Conservation (phyloP, 2,329 filamentous ascomycete genomes). For the Hawksworthiomyces lignivorus region DNA sequence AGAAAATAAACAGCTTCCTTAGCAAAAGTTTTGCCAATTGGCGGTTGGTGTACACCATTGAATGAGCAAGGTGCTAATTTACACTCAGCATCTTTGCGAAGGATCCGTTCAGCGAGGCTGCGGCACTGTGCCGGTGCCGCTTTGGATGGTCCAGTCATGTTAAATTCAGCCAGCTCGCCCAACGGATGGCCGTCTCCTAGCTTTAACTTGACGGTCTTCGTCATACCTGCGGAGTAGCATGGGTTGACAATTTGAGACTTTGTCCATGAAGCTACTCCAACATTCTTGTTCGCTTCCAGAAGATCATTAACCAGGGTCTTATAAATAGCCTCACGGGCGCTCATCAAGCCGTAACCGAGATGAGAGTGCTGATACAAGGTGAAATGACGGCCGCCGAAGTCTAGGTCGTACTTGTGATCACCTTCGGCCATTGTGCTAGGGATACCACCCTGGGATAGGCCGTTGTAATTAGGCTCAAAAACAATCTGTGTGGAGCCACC, state of each 20-base stretch:
- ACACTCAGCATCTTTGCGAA: conserved; percentile 80
- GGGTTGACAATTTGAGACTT: conserved; percentile 68
- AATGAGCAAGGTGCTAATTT: conserved; percentile 89
- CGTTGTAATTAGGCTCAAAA: conserved; percentile 89
- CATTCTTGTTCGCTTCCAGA: conserved; percentile 52
- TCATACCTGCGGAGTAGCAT: conserved; percentile 77
- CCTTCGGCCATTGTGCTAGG: conserved; percentile 78
- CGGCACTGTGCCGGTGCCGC: conserved; percentile 81
- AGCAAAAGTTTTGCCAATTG: conserved; percentile 83
- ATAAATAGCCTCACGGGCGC: conserved; percentile 82
- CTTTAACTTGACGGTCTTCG: conserved; percentile 63
- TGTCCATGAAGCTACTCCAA: conserved; percentile 58
- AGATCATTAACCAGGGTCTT: conserved; percentile 65
- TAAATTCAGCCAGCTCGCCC: conserved; percentile 59
- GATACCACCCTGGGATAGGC: conserved; percentile 65
- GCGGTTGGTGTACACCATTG: conserved; percentile 93
- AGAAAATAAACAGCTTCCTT: conserved; percentile 92
- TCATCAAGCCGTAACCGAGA: conserved; percentile 93
- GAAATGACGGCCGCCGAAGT: conserved; percentile 81
- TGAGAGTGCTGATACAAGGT: conserved; percentile 97
- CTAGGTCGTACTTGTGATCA: conserved; percentile 90
- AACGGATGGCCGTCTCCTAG: conserved; percentile 60
- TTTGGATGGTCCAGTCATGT: conserved; percentile 76
- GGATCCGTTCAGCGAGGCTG: conserved; percentile 78
- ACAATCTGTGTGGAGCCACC: conserved; percentile 98